Evolutionary conservation across 495 filamentous ascomycete genomes (phyloP).

Genomic region (Penicillium salamii): DNA sequence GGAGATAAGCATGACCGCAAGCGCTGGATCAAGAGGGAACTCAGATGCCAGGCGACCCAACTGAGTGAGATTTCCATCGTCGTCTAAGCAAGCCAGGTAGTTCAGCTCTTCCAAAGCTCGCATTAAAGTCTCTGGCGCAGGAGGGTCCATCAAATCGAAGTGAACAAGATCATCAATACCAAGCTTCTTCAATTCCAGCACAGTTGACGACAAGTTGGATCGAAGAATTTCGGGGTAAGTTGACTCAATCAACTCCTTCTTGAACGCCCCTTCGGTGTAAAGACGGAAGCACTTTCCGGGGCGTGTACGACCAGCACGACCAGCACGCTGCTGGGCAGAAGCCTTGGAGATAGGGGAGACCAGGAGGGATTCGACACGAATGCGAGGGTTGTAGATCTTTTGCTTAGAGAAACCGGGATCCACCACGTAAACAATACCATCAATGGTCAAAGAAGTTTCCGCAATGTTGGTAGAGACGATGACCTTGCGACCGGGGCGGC

Average conservation of each 20-base stretch:
- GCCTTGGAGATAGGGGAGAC: slow-evolving; percentile 97
- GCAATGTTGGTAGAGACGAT: slow-evolving; percentile 98
- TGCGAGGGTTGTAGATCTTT: slow-evolving; percentile 97
- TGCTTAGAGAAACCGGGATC: slow-evolving; percentile 99
- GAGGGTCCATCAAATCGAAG: slow-evolving; percentile 98
- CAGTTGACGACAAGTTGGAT: slow-evolving; percentile 90
- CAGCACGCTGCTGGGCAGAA: slow-evolving; percentile 95
- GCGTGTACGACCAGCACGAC: slow-evolving; percentile 96
- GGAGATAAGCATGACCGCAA: slow-evolving; percentile 97
- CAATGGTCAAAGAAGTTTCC: slow-evolving; percentile 95
- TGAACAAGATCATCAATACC: slow-evolving; percentile 95
- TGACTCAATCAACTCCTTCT: slow-evolving; percentile 95
- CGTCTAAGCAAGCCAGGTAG: slow-evolving; percentile 93
- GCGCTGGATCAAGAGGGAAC: slow-evolving; percentile 90
- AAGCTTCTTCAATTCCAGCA: slow-evolving; percentile 95
- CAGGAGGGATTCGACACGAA: slow-evolving; percentile 91
- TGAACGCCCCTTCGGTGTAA: slow-evolving; percentile 95
- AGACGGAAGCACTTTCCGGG: slow-evolving; percentile 97
- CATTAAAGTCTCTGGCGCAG: slow-evolving; percentile 98
- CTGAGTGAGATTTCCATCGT: slow-evolving; percentile 85
- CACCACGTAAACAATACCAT: slow-evolving; percentile 98
- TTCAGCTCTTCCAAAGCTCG: slow-evolving; percentile 97
- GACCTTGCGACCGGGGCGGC: slow-evolving; percentile 86
- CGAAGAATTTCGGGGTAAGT: slow-evolving; percentile 95
- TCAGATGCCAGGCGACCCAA: slow-evolving; percentile 88